Percentiles rank a stretch among this genome's conserved stretches.
phyloP scores from a whole-genome alignment of 2,329 filamentous ascomycete species.

The Arthrobotrys pseudoclavata region DNA sequence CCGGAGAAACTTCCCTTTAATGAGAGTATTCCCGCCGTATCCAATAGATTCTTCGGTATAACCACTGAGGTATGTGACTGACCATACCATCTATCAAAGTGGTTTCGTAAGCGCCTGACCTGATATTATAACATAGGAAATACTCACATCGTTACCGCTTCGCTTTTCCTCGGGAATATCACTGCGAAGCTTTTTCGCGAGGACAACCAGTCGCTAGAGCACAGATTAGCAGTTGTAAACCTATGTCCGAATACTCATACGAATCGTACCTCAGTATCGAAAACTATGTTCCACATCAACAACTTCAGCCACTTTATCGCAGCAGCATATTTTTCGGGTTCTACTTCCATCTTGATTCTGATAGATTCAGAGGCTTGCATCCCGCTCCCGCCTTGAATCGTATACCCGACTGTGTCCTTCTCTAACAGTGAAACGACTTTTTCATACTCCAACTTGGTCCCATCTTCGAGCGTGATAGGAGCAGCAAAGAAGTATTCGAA shows the following conservation, averaged over 20 bases:
- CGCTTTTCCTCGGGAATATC: conserved; percentile 94
- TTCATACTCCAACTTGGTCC: conserved; percentile 85
- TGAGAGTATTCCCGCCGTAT: conserved; percentile 83
- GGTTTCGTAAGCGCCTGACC: not conserved
- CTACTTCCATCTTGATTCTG: conserved; percentile 84
- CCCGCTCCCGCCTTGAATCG: conserved; percentile 76
- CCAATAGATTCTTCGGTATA: conserved; percentile 83
- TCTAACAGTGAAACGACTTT: conserved; percentile 92
- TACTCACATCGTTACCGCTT: conserved; percentile 74
- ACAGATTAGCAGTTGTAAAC: not conserved
- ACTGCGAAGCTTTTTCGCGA: conserved; percentile 82
- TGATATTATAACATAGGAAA: not conserved
- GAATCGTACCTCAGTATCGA: conserved; percentile 76
- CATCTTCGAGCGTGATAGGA: conserved; percentile 79
- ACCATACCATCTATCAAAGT: conserved; percentile 49
- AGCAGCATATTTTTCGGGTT: conserved; percentile 86
- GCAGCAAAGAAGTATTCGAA: conserved; percentile 95
- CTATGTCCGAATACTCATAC: not conserved
- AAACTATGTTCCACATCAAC: conserved; percentile 88
- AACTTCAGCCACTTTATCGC: conserved; percentile 87
- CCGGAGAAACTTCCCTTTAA: conserved; percentile 90
- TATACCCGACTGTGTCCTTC: conserved; percentile 88
- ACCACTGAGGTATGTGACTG: conserved; percentile 35
- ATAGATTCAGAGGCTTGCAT: conserved; percentile 86
- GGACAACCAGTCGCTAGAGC: conserved; percentile 60